A percentile compares a stretch with the other conserved stretches of the same genome.
Conservation (phyloP, 1,139 yeast species). For the Protomyces macrosporus region DNA sequence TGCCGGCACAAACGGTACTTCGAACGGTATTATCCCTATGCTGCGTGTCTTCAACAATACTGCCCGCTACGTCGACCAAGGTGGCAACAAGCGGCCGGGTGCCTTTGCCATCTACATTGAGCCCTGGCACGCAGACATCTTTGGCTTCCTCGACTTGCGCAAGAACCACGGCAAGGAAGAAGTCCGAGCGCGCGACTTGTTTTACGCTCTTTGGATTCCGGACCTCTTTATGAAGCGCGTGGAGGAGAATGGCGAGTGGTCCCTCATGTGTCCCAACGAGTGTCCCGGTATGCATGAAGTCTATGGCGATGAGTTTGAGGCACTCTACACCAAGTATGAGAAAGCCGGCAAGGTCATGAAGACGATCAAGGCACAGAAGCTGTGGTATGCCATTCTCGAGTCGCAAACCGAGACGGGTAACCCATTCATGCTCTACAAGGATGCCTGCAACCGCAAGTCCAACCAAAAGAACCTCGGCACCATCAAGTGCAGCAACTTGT, state of each 20-base stretch:
- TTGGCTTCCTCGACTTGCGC: constrained; percentile 75
- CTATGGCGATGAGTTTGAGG: constrained; percentile 75
- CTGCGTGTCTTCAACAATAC: constrained; percentile 84
- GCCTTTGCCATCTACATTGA: constrained; percentile 84
- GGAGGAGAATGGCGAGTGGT: constrained; percentile 72
- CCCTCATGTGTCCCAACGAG: constrained; percentile 80
- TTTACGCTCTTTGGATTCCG: constrained; percentile 88
- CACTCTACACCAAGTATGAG: constrained; percentile 65
- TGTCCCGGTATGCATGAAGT: constrained; percentile 77
- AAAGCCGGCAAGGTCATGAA: constrained; percentile 63
- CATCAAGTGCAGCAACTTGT: constrained; percentile 80
- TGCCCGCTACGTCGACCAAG: constrained; percentile 89
- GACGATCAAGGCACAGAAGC: constrained; percentile 75
- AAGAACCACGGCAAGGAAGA: constrained; percentile 91
- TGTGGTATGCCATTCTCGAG: constrained; percentile 81
- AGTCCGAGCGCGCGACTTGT: constrained; percentile 80
- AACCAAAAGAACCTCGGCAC: constrained; percentile 84
- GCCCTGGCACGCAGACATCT: constrained; percentile 88
- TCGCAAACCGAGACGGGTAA: constrained; percentile 92
- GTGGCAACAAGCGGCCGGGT: constrained; percentile 92
- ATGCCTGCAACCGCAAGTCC: constrained; percentile 74
- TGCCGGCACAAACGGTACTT: constrained; percentile 84
- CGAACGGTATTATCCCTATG: constrained; percentile 87
- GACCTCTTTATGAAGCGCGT: constrained; percentile 88
- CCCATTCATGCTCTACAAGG: constrained; percentile 87